These are phyloP conservation scores for Saturnispora halmiae DNA, from an alignment of 805 yeast genomes.

Conservation along the genomic window DNA sequence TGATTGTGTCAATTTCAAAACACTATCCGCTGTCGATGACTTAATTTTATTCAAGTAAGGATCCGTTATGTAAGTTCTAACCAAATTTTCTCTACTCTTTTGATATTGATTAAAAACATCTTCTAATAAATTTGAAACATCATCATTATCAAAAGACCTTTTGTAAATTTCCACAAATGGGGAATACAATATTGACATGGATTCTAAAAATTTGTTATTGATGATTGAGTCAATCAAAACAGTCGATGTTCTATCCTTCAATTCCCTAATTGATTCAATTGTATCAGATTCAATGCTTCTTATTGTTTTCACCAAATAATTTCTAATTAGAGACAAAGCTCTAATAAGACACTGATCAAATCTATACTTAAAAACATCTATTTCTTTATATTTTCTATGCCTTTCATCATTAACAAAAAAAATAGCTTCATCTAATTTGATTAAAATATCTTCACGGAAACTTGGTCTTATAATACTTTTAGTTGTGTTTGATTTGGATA, in stretches of 20 bases:
- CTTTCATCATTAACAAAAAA: slow-evolving; percentile 45
- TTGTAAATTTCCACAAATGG: slow-evolving; percentile 24
- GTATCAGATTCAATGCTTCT: slow-evolving; percentile 26
- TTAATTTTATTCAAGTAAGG: slow-evolving; percentile 17
- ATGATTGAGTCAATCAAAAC: slow-evolving; percentile 54
- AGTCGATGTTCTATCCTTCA: slow-evolving; percentile 13
- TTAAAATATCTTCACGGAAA: slow-evolving; percentile 43
- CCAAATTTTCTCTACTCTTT: slow-evolving; percentile 41
- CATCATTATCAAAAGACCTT: slow-evolving; percentile 17
- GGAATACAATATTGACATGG: slow-evolving; percentile 15
- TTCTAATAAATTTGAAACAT: slow-evolving; percentile 49
- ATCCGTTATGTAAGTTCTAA: slow-evolving; percentile 32
- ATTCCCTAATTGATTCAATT: slow-evolving; percentile 15
- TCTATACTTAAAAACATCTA: slow-evolving; percentile 57
- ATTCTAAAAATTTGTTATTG: slow-evolving; percentile 51
- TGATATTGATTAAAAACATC: slow-evolving; percentile 64
- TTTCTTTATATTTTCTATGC: slow-evolving; percentile 50
- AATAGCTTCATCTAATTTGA: slow-evolving; percentile 58
- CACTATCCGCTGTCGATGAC: slow-evolving; percentile 19
- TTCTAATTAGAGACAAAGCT: slow-evolving; percentile 64
- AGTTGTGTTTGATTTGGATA: slow-evolving; percentile 57
- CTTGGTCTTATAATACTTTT: slow-evolving; percentile 54
- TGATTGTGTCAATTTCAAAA: slow-evolving; percentile 55
- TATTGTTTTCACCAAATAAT: slow-evolving; percentile 45
- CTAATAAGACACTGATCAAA: slow-evolving; percentile 80